Base-by-base conservation (phyloP, 805 yeast species). In the Tetrapisispora fleetii region DNA sequence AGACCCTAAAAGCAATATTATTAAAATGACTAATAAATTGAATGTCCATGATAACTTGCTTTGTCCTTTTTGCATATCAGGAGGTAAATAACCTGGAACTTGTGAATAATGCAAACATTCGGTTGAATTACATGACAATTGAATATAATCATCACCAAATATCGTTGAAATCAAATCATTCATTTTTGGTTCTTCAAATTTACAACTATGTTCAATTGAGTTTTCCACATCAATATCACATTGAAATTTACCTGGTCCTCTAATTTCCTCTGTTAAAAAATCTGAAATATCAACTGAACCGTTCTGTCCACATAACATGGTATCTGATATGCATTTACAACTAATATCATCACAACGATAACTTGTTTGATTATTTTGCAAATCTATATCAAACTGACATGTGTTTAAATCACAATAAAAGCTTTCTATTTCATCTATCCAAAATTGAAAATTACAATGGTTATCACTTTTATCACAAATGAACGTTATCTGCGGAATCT, bases 261-360 rank as follows among this genome's bases (percentile, higher is more conserved):
- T 71, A 52, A 93, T 89, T 5, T 95, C 85, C 61, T 90, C 93
- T 1, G 89, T 80, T 51, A 93, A 73, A 65, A 95, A 93, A 48
- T 91, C 98, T 1, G 95, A 83, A 30, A 93, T 86, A 66, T 93
- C 97, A 55, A 93, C 89, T 1, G 96, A 88, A 1, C 98, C 98
- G 9, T 79, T 76, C 58, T 88, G 85, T 36, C 99, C 99, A 71
- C 99, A 93, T 6, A 93, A 73, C 89, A 87, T 88, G 56, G 88
- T 77, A 22, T 79, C 98, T 1, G 98, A 96, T 33, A 91, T 72
- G 70, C 99, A 93, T 56, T 84, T 76, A 66, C 99, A 93, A n/a
- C 79, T 69, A 30, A 86, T 87, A 13, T 76, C 72, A 24, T 81
- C 79, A 68, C 99, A 93, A 30, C 74, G 75, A 62, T 89, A 91